Evolutionary conservation across 176 grass and related monocot genomes (phyloP), one percentile per base, ranked within the genome.

Genomic region (Juncus inflexus): DNA sequence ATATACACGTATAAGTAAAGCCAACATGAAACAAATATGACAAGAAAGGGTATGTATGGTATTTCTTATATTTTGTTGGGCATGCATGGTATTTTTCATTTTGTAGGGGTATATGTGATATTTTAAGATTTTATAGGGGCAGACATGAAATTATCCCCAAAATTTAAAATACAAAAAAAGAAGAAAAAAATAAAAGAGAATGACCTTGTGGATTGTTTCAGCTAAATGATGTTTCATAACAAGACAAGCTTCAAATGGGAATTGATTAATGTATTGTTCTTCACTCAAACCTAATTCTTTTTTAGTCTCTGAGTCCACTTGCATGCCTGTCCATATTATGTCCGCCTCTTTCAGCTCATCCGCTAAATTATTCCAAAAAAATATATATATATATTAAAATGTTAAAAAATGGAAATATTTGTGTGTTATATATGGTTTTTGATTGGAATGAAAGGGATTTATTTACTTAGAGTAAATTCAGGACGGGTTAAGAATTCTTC

Each of bases 181-280:
- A 28, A 28, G 19, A 28, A 28, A 28, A 28, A 45, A 15, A 28
- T 43, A 16, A 59, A 62, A 36, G 76, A 38, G 14, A 15, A 50
- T 60, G 9, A 91, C 92, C 92, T 85, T 88, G 13, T 83, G 78
- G 66, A 96, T 83, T 7, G 92, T 96, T 62, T 91, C 87, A 0
- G 92, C 92, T 37, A 96, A 68, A 67, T 96, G 84, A 63, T 96
- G 92, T 60, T 96, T 96, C 92, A 96, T 96, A 64, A 96, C 92
- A 61, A 96, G 70, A 70, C 92, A 96, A 68, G 87, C 92, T 75
- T 96, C 92, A 53, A 83, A 96, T 74, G 92, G 92, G 69, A 96
- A 96, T 67, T 96, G 92, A 65, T 96, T 96, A 62, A 58, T 88
- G 74, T 88, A 91, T 39, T 96, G 92, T 60, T 79, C 45, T 42